phyloP scores from a whole-genome alignment of 176 grass and related monocot species.

The Eleusine indica region DNA sequence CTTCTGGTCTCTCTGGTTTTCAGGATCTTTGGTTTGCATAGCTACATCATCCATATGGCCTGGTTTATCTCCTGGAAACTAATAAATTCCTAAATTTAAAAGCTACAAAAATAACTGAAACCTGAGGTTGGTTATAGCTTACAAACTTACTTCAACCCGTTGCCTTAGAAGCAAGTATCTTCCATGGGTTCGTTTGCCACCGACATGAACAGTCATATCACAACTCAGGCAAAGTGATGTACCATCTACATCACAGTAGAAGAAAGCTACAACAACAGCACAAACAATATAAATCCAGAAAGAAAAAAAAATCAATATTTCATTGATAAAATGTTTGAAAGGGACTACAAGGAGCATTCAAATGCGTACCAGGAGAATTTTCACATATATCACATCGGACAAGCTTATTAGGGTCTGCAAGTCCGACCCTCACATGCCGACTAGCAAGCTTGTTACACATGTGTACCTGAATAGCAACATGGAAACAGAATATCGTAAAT shows the following conservation, averaged over 20 bases:
- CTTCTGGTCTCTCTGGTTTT: constrained; percentile 57
- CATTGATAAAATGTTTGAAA: background rate
- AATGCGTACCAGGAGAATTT: constrained; percentile 74
- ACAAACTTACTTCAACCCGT: constrained; percentile 77
- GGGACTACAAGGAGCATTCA: background rate
- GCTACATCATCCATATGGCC: constrained; percentile 64
- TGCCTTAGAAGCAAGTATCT: constrained; percentile 95
- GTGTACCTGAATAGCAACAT: constrained; percentile 71
- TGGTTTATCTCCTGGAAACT: constrained; percentile 96
- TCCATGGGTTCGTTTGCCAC: constrained; percentile 89
- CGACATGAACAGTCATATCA: constrained; percentile 99
- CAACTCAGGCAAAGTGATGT: constrained; percentile 91
- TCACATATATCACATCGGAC: constrained; percentile 96
- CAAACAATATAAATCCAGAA: background rate
- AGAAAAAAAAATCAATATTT: background rate
- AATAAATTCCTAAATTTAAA: constrained; percentile 31
- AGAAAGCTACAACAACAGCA: constrained; percentile 75
- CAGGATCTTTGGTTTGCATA: constrained; percentile 61
- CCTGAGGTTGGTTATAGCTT: constrained; percentile 5
- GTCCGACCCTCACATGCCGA: constrained; percentile 97
- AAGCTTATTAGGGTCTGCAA: constrained; percentile 88
- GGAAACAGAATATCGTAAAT: constrained; percentile 13
- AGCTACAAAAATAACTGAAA: constrained; percentile 11
- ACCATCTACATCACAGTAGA: constrained; percentile 98
- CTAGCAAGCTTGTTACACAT: constrained; percentile 99